These are phyloP conservation scores for Apiotrichum laibachii DNA, from an alignment of 1,284 basidiomycete species.

Conservation along the genomic window DNA sequence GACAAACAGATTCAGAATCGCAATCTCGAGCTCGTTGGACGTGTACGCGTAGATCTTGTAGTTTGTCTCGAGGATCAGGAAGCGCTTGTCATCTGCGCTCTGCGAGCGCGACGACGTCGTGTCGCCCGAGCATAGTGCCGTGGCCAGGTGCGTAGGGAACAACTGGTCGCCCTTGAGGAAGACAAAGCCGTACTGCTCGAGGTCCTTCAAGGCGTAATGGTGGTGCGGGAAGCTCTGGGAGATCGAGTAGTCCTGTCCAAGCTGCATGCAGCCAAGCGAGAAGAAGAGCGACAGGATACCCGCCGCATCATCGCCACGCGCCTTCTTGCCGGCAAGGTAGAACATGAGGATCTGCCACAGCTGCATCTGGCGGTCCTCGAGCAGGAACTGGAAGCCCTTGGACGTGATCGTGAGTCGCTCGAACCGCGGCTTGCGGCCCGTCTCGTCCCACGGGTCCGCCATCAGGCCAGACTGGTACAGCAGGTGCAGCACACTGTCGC, in stretches of 20 bases:
- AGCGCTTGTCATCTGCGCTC: conserved; percentile 63
- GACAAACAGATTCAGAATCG: conserved; percentile 92
- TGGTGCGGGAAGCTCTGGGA: conserved; percentile 71
- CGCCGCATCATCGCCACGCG: conserved; percentile 83
- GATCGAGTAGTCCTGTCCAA: conserved; percentile 89
- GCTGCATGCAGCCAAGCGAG: conserved; percentile 90
- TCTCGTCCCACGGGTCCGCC: conserved; percentile 52
- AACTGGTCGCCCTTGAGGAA: conserved; percentile 67
- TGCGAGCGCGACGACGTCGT: conserved; percentile 60
- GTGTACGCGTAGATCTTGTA: conserved; percentile 99
- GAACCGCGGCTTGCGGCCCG: conserved; percentile 35
- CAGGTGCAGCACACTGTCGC: conserved; percentile 70
- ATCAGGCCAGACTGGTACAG: conserved; percentile 85
- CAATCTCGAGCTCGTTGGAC: conserved; percentile 95
- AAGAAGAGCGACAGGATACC: conserved; percentile 92
- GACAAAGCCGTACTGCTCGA: conserved; percentile 91
- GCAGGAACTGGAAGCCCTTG: conserved; percentile 91
- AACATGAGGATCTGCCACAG: conserved; percentile 94
- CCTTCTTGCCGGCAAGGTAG: conserved; percentile 63
- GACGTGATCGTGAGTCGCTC: conserved; percentile 78
- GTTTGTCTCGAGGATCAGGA: conserved; percentile 97
- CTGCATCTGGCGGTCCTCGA: conserved; percentile 94
- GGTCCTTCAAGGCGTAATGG: conserved; percentile 75
- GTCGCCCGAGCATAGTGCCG: conserved; percentile 67
- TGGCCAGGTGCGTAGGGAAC: conserved; percentile 93